Percentiles rank a stretch among this genome's conserved stretches.
These are phyloP conservation scores for Diplogelasinospora grovesii DNA, from an alignment of 495 filamentous ascomycete genomes.

Conservation along the genomic window DNA sequence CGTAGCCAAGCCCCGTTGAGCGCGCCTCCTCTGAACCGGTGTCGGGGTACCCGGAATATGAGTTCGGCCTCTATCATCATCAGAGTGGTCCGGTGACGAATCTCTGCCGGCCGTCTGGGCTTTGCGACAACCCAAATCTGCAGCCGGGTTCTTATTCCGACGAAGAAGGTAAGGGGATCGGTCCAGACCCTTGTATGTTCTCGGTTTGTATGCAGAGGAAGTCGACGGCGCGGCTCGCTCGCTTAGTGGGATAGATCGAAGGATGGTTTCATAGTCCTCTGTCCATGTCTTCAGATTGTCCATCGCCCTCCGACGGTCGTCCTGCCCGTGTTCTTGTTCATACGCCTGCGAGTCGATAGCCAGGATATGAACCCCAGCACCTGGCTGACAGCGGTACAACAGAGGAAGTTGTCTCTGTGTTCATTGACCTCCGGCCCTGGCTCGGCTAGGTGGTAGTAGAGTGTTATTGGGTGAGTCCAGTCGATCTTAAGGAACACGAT, in stretches of 20 bases:
- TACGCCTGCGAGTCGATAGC: slow-evolving; percentile 2
- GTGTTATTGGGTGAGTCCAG: slow-evolving; percentile 15
- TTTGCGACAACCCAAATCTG: no score
- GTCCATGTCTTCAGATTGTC: slow-evolving; percentile 5
- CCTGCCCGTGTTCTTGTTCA: slow-evolving; percentile 8
- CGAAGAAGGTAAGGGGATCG: not conserved
- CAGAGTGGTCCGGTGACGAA: no score
- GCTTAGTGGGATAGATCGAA: not conserved
- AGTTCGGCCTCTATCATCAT: no score
- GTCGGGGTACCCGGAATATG: no score
- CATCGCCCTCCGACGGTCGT: slow-evolving; percentile 8
- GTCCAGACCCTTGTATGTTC: not conserved
- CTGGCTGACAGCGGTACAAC: slow-evolving; percentile 35
- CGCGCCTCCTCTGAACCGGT: no score
- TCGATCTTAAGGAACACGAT: slow-evolving; percentile 42
- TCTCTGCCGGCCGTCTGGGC: no score
- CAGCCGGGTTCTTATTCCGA: no score
- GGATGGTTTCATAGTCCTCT: not conserved
- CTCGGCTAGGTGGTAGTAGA: slow-evolving; percentile 20
- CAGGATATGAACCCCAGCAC: slow-evolving; percentile 30
- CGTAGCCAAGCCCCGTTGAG: no score
- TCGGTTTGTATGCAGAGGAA: not conserved
- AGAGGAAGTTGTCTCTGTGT: slow-evolving; percentile 8
- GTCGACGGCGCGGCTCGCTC: not conserved
- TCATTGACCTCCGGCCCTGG: slow-evolving; percentile 7